These are phyloP conservation scores for Candida patagonica DNA, from an alignment of 805 yeast genomes.

Conservation along the genomic window DNA sequence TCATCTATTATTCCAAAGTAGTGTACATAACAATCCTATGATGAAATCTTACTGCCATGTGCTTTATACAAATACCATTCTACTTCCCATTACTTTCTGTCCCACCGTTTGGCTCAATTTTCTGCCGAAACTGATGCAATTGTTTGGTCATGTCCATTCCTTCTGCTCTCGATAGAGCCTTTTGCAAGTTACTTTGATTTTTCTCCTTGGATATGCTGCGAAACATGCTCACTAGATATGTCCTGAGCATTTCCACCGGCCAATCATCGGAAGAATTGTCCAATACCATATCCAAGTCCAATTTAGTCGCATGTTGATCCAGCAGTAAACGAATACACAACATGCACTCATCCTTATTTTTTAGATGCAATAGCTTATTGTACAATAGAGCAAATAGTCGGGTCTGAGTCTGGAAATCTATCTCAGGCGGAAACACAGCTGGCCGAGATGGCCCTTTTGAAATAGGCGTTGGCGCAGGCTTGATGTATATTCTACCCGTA, in stretches of 20 bases:
- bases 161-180: conserved; percentile 17
- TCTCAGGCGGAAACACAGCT: conserved; percentile 2
- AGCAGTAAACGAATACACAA: conserved; percentile 21
- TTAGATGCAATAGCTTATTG: conserved; percentile 18
- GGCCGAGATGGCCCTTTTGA: conserved; percentile 2
- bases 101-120: too few relatives aligned
- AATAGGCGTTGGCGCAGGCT: conserved; percentile 5
- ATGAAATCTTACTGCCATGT: background rate
- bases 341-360: conserved; percentile 15
- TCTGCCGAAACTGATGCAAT: background rate
- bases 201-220: conserved; percentile 12
- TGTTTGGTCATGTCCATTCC: conserved; percentile 11
- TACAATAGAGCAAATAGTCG: conserved; percentile 23
- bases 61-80: too few relatives aligned
- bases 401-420: conserved; percentile 13
- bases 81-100: too few relatives aligned
- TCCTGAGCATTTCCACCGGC: conserved; percentile 25
- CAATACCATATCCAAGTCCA: conserved; percentile 24
- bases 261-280: conserved; percentile 23
- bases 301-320: conserved; percentile 21
- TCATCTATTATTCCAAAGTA: conserved; percentile 1
- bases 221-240: conserved; percentile 16
- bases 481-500: conserved; percentile 16
- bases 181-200: conserved; percentile 13
- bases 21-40: background rate